Conservation (phyloP, 139 green algal species). For the Tetraselmis striata region DNA sequence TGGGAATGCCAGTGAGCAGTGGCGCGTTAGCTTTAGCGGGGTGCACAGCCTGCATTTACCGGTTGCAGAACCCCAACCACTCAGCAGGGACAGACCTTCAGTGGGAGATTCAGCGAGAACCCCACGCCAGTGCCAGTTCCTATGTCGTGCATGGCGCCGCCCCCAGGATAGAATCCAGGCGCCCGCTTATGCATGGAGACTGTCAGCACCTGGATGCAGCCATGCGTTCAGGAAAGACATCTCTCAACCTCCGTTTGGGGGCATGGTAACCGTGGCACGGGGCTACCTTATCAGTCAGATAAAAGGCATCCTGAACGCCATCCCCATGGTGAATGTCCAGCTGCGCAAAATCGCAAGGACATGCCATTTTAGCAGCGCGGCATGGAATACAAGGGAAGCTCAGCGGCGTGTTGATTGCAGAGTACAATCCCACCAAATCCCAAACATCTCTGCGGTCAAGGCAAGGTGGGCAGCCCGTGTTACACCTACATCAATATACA, state of each 20-base stretch:
- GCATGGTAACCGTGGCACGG: no score
- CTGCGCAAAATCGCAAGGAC: background rate
- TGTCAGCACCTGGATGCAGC: slow-evolving; percentile 23
- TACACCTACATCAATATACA: slow-evolving; percentile 26
- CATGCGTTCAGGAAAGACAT: no score
- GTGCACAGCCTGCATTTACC: no score
- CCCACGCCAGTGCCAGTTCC: background rate
- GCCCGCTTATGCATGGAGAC: slow-evolving; percentile 27
- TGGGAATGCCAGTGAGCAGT: no score
- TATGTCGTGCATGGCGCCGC: slow-evolving; percentile 1
- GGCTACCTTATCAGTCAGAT: background rate
- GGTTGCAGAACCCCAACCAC: no score
- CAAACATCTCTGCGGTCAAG: no score
- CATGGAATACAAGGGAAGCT: no score
- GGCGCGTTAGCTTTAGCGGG: no score
- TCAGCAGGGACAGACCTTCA: no score
- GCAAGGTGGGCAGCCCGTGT: background rate
- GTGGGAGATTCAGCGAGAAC: background rate
- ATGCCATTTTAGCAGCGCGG: background rate
- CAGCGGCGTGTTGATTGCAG: no score
- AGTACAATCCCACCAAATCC: no score
- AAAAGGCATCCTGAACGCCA: slow-evolving; percentile 29
- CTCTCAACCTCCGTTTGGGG: no score
- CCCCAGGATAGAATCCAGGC: slow-evolving; percentile 26
- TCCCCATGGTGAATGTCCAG: slow-evolving; percentile 37